These are phyloP conservation scores for Rhododendron kiyosumense DNA, from an alignment of 148 eudicot genomes.

Conservation along the genomic window DNA sequence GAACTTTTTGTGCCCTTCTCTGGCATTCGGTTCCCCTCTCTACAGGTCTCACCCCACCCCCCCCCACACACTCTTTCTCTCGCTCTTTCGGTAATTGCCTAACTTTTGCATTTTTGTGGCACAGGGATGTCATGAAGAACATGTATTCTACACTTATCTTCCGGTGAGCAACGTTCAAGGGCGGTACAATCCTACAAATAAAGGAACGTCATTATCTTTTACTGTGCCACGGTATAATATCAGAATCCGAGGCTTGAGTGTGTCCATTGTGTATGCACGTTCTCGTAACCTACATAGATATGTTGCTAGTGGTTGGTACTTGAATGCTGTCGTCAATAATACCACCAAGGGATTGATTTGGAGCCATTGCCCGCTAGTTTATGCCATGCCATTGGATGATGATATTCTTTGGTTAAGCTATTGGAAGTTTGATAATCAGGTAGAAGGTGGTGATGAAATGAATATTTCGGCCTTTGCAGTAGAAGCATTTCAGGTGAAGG, in stretches of 20 bases:
- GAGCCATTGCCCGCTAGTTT: not conserved
- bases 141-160: slow-evolving; percentile 1
- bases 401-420: slow-evolving; percentile 2
- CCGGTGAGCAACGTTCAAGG: not conserved
- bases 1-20: fast-evolving
- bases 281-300: not conserved
- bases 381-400: no score
- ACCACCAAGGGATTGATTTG: not conserved
- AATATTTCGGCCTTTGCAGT: no score
- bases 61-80: not conserved
- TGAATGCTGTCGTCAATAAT: not conserved
- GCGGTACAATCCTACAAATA: not conserved
- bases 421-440: not conserved
- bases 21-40: fast-evolving
- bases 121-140: slow-evolving; percentile 2
- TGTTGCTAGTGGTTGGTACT: fast-evolving
- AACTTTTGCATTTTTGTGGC: not conserved
- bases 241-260: not conserved
- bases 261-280: not conserved
- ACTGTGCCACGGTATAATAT: not conserved
- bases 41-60: not conserved
- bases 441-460: slow-evolving; percentile 1
- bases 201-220: not conserved
- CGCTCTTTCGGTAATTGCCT: not conserved
- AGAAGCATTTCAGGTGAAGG: not conserved